Evolutionary conservation across 2,329 filamentous ascomycete species (phyloP).

Genomic region (Boeremia exigua): DNA sequence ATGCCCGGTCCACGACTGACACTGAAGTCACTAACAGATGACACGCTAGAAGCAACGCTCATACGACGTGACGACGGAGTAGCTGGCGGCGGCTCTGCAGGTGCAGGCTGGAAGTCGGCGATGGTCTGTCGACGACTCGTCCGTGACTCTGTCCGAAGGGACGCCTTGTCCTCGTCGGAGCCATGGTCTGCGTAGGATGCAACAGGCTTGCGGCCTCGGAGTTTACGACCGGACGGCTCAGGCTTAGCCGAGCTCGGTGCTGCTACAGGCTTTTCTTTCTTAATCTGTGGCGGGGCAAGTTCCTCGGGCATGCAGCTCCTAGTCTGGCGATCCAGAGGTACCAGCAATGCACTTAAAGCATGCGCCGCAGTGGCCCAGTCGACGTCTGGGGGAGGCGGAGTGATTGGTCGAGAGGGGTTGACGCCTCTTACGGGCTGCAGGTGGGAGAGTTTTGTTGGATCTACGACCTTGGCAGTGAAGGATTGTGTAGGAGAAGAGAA

Average conservation of each 20-base stretch:
- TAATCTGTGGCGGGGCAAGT: slow-evolving; percentile 65
- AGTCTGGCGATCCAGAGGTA: slow-evolving; percentile 77
- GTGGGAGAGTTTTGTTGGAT: slow-evolving; percentile 69
- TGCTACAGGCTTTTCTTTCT: slow-evolving; percentile 58
- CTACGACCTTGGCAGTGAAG: slow-evolving; percentile 79
- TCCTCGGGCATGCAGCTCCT: slow-evolving; percentile 80
- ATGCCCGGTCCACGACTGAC: slow-evolving; percentile 45
- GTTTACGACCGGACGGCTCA: slow-evolving; percentile 62
- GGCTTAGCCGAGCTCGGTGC: slow-evolving; percentile 46
- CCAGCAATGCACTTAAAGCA: slow-evolving; percentile 81
- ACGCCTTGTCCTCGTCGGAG: slow-evolving; percentile 43
- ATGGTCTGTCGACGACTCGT: slow-evolving; percentile 49
- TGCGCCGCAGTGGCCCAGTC: slow-evolving; percentile 84
- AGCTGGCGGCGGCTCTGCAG: slow-evolving; percentile 29
- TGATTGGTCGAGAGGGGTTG: slow-evolving; percentile 54
- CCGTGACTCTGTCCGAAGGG: slow-evolving; percentile 32
- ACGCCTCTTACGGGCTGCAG: slow-evolving; percentile 55
- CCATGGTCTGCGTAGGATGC: slow-evolving; percentile 61
- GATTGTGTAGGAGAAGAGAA: slow-evolving; percentile 89
- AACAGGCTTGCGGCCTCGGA: slow-evolving; percentile 70
- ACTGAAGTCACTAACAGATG: slow-evolving; percentile 45
- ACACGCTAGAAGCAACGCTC: slow-evolving; percentile 54
- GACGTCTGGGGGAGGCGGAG: slow-evolving; percentile 79
- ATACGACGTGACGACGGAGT: slow-evolving; percentile 47
- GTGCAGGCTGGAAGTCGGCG: slow-evolving; percentile 42